These are phyloP conservation scores for Corniculantispora saksenae DNA, from an alignment of 2,329 filamentous ascomycete species.

Conservation along the genomic window DNA sequence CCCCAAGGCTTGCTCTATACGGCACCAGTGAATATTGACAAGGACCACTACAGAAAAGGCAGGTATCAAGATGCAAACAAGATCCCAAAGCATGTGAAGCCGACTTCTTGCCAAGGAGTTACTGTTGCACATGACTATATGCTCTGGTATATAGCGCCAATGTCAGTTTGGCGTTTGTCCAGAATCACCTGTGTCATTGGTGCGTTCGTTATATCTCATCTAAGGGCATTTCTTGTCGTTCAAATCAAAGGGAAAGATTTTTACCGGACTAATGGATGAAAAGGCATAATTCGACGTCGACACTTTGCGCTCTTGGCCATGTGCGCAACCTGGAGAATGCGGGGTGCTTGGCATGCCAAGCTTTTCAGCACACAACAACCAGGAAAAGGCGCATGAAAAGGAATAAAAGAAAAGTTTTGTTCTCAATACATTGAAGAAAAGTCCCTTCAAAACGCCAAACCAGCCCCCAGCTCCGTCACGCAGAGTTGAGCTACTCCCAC, in stretches of 20 bases:
- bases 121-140: not conserved
- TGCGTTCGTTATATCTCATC: no score
- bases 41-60: not conserved
- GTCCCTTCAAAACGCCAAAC: not conserved
- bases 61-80: not conserved
- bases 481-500: not conserved
- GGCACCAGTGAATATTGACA: not conserved
- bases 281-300: not conserved
- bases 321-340: not conserved
- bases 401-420: not conserved
- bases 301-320: not conserved
- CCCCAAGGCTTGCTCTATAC: no score
- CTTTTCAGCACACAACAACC: not conserved
- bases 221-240: not conserved
- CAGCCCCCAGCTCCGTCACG: not conserved
- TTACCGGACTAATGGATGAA: not conserved
- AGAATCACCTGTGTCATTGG: no score
- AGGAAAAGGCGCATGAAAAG: not conserved
- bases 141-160: not conserved
- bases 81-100: not conserved
- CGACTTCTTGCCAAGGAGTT: not conserved
- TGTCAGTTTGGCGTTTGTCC: no score
- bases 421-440: not conserved
- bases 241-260: not conserved
- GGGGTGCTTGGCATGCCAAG: slow-evolving; percentile 1